Evolutionary conservation across 2,329 filamentous ascomycete genomes (phyloP), one percentile per base, ranked within the genome.

Genomic region (Trichophyton simii): DNA sequence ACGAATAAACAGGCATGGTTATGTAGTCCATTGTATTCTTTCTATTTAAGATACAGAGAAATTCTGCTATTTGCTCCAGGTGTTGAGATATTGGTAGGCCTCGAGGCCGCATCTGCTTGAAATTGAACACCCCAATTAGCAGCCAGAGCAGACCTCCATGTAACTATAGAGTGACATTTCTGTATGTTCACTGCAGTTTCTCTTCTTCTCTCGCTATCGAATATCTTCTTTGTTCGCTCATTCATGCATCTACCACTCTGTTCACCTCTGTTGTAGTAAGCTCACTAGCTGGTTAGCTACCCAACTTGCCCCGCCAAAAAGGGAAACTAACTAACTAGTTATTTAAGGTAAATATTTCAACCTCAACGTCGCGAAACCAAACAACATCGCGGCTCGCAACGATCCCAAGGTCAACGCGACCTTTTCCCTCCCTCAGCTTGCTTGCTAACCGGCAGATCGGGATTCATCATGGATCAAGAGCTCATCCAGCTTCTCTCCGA

Each of bases 401-500:
- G 25, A 31, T 31, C 50, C 50, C 28, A 31, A 31, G 50, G 50
- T 54, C 50, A 34, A 54, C 50, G 4, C 28, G 50, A 25, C 50
- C 22, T n/a, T 22, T 31, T 34, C 34, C 34, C 50, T 54, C 22
- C n/a, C 50, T 31, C 28, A n/a, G 15, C 50, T 31, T n/a, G 50
- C 50, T 54, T 13, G 25, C 22, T 11, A n/a, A 54, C 28, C 20
- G 50, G 28, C 22, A 31, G 22, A 54, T 25, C 28, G 13, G 28
- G 50, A 11, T 7, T 42, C 71, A 77, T 71, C 69, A 96, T 96
- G 91, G 91, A 96, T 82, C 87, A 95, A 77, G 87, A 95, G 80
- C 84, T 99, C 75, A 86, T 94, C 69, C 86, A 87, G 75, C 83
- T 97, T 73, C 86, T 99, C 66, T 84, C 87, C 70, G 89, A 91